Evolutionary conservation across 2,329 filamentous ascomycete genomes (phyloP).

Genomic region (Hypoxylon sp.): DNA sequence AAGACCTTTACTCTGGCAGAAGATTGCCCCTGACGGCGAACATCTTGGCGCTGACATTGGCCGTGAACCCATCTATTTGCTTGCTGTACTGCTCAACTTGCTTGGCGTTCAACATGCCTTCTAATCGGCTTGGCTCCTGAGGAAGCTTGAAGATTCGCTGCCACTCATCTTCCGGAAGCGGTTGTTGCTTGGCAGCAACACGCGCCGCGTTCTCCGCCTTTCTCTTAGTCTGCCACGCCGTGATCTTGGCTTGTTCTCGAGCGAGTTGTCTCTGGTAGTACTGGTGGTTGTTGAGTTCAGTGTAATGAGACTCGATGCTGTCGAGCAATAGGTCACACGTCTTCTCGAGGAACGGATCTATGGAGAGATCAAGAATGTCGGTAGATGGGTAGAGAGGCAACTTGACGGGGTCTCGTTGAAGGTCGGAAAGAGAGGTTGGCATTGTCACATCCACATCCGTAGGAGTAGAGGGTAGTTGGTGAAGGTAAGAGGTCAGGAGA

Average conservation of each 20-base stretch:
- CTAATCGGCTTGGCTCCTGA: constrained; percentile 90
- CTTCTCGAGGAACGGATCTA: constrained; percentile 98
- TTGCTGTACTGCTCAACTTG: constrained; percentile 98
- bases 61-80: constrained; percentile 96
- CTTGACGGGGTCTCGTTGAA: constrained; percentile 74
- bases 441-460: constrained; percentile 78
- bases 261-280: constrained; percentile 93
- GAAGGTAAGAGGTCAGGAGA: constrained; percentile 93
- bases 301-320: constrained; percentile 97
- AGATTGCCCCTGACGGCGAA: constrained; percentile 88
- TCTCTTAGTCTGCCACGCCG: constrained; percentile 95
- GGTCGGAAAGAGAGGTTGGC: constrained; percentile 83
- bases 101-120: constrained; percentile 93
- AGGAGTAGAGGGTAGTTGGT: constrained; percentile 84
- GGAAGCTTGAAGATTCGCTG: constrained; percentile 98
- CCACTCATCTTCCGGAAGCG: constrained; percentile 97
- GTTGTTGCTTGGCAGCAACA: constrained; percentile 86
- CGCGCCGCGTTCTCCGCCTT: constrained; percentile 94
- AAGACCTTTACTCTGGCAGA: constrained; percentile 65
- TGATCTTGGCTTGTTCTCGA: constrained; percentile 96
- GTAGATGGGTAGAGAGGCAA: constrained; percentile 87
- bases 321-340: constrained; percentile 96
- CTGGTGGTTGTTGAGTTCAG: constrained; percentile 99
- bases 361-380: constrained; percentile 90
- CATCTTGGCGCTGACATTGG: constrained; percentile 95